Evolutionary conservation across 345 rosid species (phyloP).

Genomic region (Luvunga scandens): DNA sequence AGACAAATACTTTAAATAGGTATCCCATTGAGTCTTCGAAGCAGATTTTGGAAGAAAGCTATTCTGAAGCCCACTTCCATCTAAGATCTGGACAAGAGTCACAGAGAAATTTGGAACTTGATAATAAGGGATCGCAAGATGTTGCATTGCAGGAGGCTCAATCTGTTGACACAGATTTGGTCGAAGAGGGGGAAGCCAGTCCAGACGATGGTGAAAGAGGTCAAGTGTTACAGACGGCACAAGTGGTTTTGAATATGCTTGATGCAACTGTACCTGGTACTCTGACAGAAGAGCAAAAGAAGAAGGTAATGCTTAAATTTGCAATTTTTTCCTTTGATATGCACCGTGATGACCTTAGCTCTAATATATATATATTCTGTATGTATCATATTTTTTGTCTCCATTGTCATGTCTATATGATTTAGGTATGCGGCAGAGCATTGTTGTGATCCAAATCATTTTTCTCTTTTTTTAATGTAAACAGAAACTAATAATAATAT

Average conservation of each 20-base stretch:
- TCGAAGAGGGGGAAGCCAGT: slow-evolving; percentile 36
- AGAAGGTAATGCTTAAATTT: slow-evolving; percentile 51
- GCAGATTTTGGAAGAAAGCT: slow-evolving; percentile 32
- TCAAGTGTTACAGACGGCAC: slow-evolving; percentile 63
- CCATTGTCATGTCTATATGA: neutral
- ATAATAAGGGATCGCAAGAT: slow-evolving; percentile 27
- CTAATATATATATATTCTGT: neutral
- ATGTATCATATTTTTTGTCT: neutral
- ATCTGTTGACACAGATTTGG: slow-evolving; percentile 41
- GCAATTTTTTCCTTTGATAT: slow-evolving; percentile 1
- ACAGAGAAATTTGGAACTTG: slow-evolving; percentile 27
- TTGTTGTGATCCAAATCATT: neutral
- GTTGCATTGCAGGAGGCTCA: slow-evolving; percentile 28
- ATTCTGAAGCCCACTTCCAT: slow-evolving; percentile 24
- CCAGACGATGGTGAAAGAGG: slow-evolving; percentile 55
- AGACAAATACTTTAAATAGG: slow-evolving; percentile 41
- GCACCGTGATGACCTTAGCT: neutral
- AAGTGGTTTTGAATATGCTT: slow-evolving; percentile 80
- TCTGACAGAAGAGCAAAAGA: slow-evolving; percentile 63
- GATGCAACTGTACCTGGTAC: slow-evolving; percentile 75
- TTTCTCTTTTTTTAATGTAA: neutral
- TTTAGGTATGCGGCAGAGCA: neutral
- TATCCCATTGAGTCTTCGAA: slow-evolving; percentile 30
- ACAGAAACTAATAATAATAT: no score
- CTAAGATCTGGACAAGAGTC: slow-evolving; percentile 29